Conservation (phyloP, 2,329 filamentous ascomycete species). For the Epichloe elymi region DNA sequence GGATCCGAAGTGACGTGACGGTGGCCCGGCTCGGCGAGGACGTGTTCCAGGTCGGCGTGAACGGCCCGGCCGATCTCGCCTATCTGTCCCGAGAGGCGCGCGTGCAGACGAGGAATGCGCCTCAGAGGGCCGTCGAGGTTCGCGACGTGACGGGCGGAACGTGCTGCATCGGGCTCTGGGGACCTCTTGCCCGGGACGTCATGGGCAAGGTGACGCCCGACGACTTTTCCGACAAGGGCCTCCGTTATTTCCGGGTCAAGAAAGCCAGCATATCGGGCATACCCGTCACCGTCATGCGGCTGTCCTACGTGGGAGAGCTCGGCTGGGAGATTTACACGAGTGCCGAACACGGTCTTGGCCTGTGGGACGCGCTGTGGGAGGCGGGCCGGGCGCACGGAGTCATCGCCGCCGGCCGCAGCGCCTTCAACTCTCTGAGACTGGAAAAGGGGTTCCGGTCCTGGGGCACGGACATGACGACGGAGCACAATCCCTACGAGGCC, state of each 20-base stretch:
- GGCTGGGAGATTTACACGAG: constrained; percentile 51
- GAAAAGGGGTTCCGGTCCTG: constrained; percentile 47
- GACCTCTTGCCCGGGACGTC: constrained; percentile 40
- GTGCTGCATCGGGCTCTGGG: constrained; percentile 50
- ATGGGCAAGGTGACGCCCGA: constrained; percentile 30
- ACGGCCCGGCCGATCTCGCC: constrained; percentile 38
- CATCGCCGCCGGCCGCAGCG: constrained; percentile 42
- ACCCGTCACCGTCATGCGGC: constrained; percentile 40
- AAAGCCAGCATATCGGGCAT: constrained; percentile 36
- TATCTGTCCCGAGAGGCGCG: constrained; percentile 42
- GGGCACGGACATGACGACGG: constrained; percentile 45
- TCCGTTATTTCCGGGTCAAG: constrained; percentile 39
- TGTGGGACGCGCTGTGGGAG: constrained; percentile 46
- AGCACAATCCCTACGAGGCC: constrained; percentile 47
- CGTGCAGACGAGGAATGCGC: constrained; percentile 26
- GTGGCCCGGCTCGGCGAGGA: constrained; percentile 37
- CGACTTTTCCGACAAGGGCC: constrained; percentile 30
- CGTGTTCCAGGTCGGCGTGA: constrained; percentile 42
- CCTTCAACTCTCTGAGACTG: constrained; percentile 44
- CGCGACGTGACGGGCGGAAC: constrained; percentile 47
- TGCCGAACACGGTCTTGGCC: constrained; percentile 40
- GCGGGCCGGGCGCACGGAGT: constrained; percentile 42
- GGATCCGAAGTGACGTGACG: constrained; percentile 43
- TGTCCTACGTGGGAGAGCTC: constrained; percentile 47
- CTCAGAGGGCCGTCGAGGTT: constrained; percentile 34